Evolutionary conservation across 2,329 filamentous ascomycete genomes (phyloP).

Genomic region (Hysterium pulicare): DNA sequence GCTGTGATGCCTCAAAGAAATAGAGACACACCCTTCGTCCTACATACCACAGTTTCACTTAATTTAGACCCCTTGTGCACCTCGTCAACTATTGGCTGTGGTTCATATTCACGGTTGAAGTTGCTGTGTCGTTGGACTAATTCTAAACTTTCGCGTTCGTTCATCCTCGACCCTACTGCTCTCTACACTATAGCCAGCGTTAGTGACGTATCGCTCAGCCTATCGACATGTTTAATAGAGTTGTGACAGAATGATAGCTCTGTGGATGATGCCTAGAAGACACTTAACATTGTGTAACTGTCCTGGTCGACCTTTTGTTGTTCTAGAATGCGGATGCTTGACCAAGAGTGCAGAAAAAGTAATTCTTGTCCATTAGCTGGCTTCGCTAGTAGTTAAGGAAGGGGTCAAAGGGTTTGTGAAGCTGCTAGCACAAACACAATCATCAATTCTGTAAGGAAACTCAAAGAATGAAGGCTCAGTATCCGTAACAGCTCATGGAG

Average conservation of each 20-base stretch:
- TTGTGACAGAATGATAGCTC: slow-evolving; percentile 24
- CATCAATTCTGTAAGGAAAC: too few species aligned
- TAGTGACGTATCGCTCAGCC: slow-evolving; percentile 39
- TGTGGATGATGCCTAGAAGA: too few species aligned
- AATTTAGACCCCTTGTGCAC: neutral
- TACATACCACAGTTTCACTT: neutral
- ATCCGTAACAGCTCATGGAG: too few species aligned
- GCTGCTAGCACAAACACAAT: too few species aligned
- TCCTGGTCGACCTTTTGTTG: slow-evolving; percentile 44
- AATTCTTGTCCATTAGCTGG: slow-evolving; percentile 37
- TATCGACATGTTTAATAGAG: slow-evolving; percentile 37
- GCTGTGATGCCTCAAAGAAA: too few species aligned
- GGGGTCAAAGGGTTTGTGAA: too few species aligned
- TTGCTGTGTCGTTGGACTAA: slow-evolving; percentile 49
- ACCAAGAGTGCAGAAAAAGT: slow-evolving; percentile 61
- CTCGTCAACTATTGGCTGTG: too few species aligned
- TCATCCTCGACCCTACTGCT: slow-evolving; percentile 35
- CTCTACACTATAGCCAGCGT: slow-evolving; percentile 37
- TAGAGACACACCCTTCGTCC: too few species aligned
- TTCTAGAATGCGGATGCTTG: slow-evolving; percentile 46
- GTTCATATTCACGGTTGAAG: slow-evolving; percentile 26
- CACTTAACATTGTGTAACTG: too few species aligned
- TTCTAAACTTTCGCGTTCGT: slow-evolving; percentile 40
- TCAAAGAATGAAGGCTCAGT: too few species aligned
- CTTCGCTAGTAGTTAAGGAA: too few species aligned